phyloP scores from a whole-genome alignment of 768 basidiomycete species.

The Pleurotus ostreatus region DNA sequence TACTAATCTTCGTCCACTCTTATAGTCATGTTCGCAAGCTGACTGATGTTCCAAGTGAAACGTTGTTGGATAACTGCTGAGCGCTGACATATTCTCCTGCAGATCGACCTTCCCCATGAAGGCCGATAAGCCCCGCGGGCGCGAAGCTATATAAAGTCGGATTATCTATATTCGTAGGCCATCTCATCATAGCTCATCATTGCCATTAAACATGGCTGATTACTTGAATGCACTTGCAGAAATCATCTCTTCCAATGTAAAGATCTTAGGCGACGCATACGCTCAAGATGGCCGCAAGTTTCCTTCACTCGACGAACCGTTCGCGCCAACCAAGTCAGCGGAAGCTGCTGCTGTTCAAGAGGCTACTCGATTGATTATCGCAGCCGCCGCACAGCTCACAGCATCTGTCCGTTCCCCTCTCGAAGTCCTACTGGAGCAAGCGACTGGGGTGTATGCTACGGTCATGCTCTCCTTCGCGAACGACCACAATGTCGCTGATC shows the following conservation, averaged over 20 bases:
- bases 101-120: too few relatives aligned
- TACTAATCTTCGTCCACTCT: background rate
- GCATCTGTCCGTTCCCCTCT: slow-evolving; percentile 17
- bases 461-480: background rate
- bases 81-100: too few relatives aligned
- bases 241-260: slow-evolving; percentile 7
- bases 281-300: background rate
- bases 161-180: background rate
- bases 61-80: background rate
- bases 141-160: background rate
- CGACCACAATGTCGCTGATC: slow-evolving; percentile 28
- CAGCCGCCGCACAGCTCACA: slow-evolving; percentile 20
- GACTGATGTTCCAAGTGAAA: background rate
- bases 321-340: background rate
- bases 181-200: background rate
- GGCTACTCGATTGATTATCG: slow-evolving; percentile 12
- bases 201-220: background rate
- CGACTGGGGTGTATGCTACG: slow-evolving; percentile 7
- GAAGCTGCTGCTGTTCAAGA: slow-evolving; percentile 8
- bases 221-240: background rate
- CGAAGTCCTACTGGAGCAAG: slow-evolving; percentile 9
- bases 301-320: slow-evolving; percentile 15
- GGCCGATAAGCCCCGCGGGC: background rate
- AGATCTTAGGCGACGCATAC: background rate
- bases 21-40: background rate